These are phyloP conservation scores for Apiospora sp. DNA, from an alignment of 2,329 filamentous ascomycete species.

Conservation along the genomic window DNA sequence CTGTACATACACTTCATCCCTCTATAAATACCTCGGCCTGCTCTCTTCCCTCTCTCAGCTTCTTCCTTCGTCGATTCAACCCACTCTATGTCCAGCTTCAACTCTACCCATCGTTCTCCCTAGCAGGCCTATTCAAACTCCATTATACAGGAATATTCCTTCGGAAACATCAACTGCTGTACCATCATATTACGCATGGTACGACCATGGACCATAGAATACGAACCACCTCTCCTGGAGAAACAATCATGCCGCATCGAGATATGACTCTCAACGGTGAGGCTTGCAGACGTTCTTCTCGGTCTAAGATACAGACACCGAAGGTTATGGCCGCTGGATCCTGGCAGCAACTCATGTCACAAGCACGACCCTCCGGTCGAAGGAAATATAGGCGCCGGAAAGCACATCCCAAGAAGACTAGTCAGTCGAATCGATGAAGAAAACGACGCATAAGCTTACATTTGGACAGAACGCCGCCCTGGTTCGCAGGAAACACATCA, in stretches of 20 bases:
- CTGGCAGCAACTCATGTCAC: too few relatives aligned
- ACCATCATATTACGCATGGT: neutral
- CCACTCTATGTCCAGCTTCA: neutral
- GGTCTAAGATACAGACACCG: too few relatives aligned
- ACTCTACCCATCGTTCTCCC: neutral
- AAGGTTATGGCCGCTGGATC: too few relatives aligned
- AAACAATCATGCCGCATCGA: too few relatives aligned
- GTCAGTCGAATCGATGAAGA: slow-evolving; percentile 12
- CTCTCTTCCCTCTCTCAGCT: neutral
- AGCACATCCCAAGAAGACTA: neutral
- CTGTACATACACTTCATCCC: neutral
- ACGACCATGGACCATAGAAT: neutral
- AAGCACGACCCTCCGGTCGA: too few relatives aligned
- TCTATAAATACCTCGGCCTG: neutral
- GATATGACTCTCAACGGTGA: too few relatives aligned
- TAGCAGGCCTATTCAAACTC: neutral
- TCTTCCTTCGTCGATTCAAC: neutral
- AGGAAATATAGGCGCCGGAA: neutral
- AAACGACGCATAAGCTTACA: neutral
- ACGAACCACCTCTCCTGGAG: too few relatives aligned
- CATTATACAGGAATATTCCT: neutral
- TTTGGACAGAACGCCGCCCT: neutral
- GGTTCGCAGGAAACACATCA: neutral
- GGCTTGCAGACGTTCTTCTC: too few relatives aligned
- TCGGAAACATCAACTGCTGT: neutral